phyloP scores from a whole-genome alignment of 2,329 filamentous ascomycete species.

The Mycogone perniciosa region DNA sequence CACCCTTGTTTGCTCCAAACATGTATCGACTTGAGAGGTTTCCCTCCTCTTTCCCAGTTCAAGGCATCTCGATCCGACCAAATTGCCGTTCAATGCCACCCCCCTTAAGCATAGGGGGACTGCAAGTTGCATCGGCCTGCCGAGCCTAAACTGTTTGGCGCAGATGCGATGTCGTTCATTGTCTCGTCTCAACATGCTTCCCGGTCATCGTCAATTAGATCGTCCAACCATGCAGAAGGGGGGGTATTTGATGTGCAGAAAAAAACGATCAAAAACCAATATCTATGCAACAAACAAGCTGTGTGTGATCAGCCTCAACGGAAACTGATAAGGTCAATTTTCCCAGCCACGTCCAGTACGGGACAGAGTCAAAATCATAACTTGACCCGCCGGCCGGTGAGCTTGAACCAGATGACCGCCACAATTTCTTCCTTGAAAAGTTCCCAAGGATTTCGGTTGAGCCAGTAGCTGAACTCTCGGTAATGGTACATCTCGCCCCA shows the following conservation, averaged over 20 bases:
- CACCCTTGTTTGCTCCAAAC: conserved; percentile 7
- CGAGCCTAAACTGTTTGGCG: neutral
- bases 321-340: neutral
- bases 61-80: neutral
- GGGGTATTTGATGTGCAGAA: conserved; percentile 3
- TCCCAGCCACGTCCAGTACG: neutral
- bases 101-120: neutral
- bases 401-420: conserved; percentile 55
- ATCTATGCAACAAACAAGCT: conserved; percentile 13
- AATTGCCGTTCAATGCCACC: neutral
- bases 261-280: conserved; percentile 5
- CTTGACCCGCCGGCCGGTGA: conserved; percentile 56
- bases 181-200: conserved; percentile 8
- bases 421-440: conserved; percentile 61
- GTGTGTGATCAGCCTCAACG: neutral
- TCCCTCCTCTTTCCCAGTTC: neutral
- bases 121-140: neutral
- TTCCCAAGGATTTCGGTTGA: conserved; percentile 82
- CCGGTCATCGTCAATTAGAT: conserved; percentile 7
- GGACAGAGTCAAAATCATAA: conserved; percentile 30
- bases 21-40: conserved; percentile 2
- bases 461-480: conserved; percentile 80
- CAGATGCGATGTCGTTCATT: conserved; percentile 10
- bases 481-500: conserved; percentile 98
- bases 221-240: conserved; percentile 9